Evolutionary conservation across 345 rosid species (phyloP).

Genomic region (Stellera chamaejasme): DNA sequence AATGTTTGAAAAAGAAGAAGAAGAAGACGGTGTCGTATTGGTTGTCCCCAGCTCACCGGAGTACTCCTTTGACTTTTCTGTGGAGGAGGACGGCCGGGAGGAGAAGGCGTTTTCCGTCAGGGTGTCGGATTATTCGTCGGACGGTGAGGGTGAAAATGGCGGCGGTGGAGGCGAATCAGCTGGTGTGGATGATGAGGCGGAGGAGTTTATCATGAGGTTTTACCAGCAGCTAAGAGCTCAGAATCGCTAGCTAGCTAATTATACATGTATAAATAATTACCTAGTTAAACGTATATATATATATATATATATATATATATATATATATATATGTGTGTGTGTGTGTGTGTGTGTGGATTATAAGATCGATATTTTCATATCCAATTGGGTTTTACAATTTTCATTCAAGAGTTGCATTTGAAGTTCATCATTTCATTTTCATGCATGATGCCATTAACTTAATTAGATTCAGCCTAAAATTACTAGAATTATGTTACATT

Average conservation of each 20-base stretch:
- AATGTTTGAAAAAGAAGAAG: conserved; percentile 10
- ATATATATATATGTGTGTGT: too few relatives aligned
- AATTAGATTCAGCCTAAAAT: too few relatives aligned
- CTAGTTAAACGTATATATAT: too few relatives aligned
- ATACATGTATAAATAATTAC: too few relatives aligned
- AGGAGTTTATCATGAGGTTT: conserved; percentile 50
- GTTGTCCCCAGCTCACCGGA: conserved; percentile 37
- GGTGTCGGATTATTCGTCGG: conserved; percentile 39
- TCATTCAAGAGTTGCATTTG: too few relatives aligned
- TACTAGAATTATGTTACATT: too few relatives aligned
- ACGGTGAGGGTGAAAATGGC: conserved; percentile 20
- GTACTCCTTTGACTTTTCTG: conserved; percentile 21
- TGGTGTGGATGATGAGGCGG: conserved; percentile 42
- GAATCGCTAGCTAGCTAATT: conserved; percentile 10
- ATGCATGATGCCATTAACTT: too few relatives aligned
- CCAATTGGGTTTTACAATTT: too few relatives aligned
- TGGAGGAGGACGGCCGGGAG: conserved; percentile 12
- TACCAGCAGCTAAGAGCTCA: conserved; percentile 44
- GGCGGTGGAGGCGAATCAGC: conserved; percentile 1
- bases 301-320: too few relatives aligned
- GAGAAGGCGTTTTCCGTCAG: conserved; percentile 31
- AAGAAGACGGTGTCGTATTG: conserved; percentile 16
- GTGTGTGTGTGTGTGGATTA: too few relatives aligned
- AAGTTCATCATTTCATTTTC: too few relatives aligned
- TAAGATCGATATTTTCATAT: too few relatives aligned